These are phyloP conservation scores for Penicillium manginii DNA, from an alignment of 495 filamentous ascomycete genomes.

Conservation along the genomic window DNA sequence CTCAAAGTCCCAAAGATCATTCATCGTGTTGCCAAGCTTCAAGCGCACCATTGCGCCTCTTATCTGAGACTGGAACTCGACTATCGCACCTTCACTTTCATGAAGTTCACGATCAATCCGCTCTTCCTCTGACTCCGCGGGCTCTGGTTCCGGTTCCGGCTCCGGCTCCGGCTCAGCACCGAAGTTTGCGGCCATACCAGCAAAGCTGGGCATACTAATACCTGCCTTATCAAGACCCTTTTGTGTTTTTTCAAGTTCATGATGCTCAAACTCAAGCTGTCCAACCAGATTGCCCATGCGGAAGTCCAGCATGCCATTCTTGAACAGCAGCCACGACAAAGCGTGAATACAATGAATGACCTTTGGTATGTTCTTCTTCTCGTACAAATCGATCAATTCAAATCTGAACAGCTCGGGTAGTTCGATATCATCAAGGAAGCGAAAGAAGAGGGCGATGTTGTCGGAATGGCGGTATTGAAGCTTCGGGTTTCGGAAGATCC, in stretches of 20 bases:
- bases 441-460: conserved; percentile 94
- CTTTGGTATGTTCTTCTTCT: conserved; percentile 99
- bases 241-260: conserved; percentile 94
- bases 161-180: conserved; percentile 75
- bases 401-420: conserved; percentile 98
- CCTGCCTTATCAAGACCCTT: conserved; percentile 95
- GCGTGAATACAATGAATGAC: conserved; percentile 99
- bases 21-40: conserved; percentile 81
- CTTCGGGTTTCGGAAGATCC: conserved; percentile 82
- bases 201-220: conserved; percentile 95
- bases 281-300: conserved; percentile 98
- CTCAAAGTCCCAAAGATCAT: conserved; percentile 88
- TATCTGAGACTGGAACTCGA: conserved; percentile 87
- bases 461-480: conserved; percentile 96
- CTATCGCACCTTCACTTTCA: conserved; percentile 70
- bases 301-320: conserved; percentile 92
- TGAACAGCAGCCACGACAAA: conserved; percentile 90
- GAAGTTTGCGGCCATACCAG: conserved; percentile 94
- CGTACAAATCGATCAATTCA: conserved; percentile 96
- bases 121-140: conserved; percentile 86
- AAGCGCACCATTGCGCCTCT: conserved; percentile 79
- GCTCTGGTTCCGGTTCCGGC: conserved; percentile 69
- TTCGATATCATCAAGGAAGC: conserved; percentile 89
- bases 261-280: conserved; percentile 95
- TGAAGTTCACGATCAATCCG: conserved; percentile 81